Evolutionary conservation across 129 eudicot species (phyloP).

Genomic region (Centrapalus pauciflorus): DNA sequence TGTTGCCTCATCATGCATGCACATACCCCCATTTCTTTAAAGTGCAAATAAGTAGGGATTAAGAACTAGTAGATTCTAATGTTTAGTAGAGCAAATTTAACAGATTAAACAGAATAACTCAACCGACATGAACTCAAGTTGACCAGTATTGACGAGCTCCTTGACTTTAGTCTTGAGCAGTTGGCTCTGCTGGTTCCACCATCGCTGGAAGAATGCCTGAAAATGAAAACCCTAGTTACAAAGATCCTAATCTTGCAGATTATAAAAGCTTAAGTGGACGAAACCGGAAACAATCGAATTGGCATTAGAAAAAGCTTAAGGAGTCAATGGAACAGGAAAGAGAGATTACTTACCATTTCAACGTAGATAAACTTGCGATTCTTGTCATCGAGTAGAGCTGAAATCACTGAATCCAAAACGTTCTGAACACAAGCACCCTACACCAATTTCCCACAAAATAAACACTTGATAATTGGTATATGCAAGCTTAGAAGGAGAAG

Average conservation of each 20-base stretch:
- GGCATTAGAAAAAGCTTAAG: neutral
- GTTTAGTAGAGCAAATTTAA: neutral
- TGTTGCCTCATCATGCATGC: constrained; percentile 99
- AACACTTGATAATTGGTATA: neutral
- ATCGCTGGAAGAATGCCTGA: constrained; percentile 90
- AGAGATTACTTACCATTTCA: constrained; percentile 65
- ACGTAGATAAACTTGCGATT: constrained; percentile 94
- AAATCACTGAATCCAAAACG: constrained; percentile 84
- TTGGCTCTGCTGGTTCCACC: constrained; percentile 98
- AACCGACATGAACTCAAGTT: constrained; percentile 85
- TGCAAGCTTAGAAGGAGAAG: neutral
- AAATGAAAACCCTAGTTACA: too few relatives aligned
- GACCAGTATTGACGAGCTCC: constrained; percentile 84
- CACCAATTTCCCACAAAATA: neutral
- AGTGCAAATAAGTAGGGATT: neutral
- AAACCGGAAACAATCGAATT: neutral
- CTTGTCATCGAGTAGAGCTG: constrained; percentile 75
- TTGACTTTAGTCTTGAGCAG: constrained; percentile 71
- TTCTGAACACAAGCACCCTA: constrained; percentile 98
- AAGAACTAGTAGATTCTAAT: neutral
- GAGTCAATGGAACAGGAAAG: neutral
- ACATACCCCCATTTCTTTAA: constrained; percentile 89
- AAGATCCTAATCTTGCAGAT: too few relatives aligned
- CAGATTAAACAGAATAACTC: constrained; percentile 1
- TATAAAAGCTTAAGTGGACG: too few relatives aligned